A percentile compares a stretch with the other conserved stretches of the same genome.
phyloP scores from a whole-genome alignment of 2,329 filamentous ascomycete species.

The Chrysoporthe cubensis region DNA sequence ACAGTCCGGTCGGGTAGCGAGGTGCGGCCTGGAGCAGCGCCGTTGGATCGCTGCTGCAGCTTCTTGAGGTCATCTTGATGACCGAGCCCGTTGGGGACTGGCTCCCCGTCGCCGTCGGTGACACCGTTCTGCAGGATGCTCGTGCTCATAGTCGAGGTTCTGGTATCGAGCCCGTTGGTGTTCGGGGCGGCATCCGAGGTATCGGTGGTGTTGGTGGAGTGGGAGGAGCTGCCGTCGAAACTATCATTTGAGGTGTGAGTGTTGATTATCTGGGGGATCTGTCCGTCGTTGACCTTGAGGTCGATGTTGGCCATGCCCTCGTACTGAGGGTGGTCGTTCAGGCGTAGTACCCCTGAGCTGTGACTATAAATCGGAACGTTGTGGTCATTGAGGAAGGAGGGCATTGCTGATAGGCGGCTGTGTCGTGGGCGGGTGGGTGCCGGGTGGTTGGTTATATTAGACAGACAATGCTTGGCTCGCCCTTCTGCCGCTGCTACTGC shows the following conservation, averaged over 20 bases:
- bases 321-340: constrained; percentile 45
- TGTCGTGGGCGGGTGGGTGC: constrained; percentile 7
- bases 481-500: neutral
- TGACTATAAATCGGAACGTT: constrained; percentile 47
- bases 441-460: constrained; percentile 25
- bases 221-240: constrained; percentile 59
- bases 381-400: constrained; percentile 57
- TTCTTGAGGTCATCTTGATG: constrained; percentile 34
- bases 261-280: constrained; percentile 39
- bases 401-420: constrained; percentile 43
- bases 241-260: constrained; percentile 54
- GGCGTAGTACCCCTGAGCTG: constrained; percentile 48
- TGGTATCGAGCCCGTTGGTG: constrained; percentile 48
- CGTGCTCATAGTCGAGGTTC: constrained; percentile 47
- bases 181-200: constrained; percentile 51
- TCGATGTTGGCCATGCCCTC: constrained; percentile 32
- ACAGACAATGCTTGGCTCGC: constrained; percentile 15
- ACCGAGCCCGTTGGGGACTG: constrained; percentile 39
- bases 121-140: constrained; percentile 62
- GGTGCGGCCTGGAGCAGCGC: constrained; percentile 30
- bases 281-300: constrained; percentile 40
- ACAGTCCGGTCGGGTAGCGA: constrained; percentile 36
- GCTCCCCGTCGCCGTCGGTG: constrained; percentile 37
- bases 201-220: constrained; percentile 55
- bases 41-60: constrained; percentile 34